Percentiles rank a stretch among this genome's conserved stretches.
Evolutionary conservation across 23 red algal species (phyloP).

Genomic region (Cyanidioschyzon merolae): DNA sequence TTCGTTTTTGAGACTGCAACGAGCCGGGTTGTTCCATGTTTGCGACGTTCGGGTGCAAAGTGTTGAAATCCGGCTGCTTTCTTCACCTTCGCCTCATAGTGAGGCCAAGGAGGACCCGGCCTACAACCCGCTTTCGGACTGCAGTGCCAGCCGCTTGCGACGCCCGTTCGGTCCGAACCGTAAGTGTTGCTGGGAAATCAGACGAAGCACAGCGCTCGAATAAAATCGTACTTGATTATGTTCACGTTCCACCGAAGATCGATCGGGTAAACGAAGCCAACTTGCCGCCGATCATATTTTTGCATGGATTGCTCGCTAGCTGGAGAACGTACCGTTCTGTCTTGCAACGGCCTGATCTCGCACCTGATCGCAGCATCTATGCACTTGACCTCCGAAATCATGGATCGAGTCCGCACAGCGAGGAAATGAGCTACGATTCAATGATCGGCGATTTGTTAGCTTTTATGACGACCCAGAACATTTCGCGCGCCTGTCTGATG

Average conservation of each 20-base stretch:
- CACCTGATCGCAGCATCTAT: constrained; percentile 22
- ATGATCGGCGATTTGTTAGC: constrained; percentile 46
- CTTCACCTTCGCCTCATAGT: too few relatives aligned
- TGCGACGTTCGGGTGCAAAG: too few relatives aligned
- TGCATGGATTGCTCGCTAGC: constrained; percentile 82
- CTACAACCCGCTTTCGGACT: too few relatives aligned
- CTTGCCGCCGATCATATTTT: constrained; percentile 47
- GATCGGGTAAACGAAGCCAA: not conserved
- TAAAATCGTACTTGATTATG: not conserved
- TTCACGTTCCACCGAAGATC: not conserved
- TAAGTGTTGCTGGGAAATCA: too few relatives aligned
- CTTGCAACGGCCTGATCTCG: constrained; percentile 65
- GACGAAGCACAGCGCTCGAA: too few relatives aligned
- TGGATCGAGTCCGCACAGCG: constrained; percentile 52
- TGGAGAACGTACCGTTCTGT: constrained; percentile 58
- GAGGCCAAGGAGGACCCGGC: too few relatives aligned
- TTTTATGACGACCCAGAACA: constrained; percentile 25
- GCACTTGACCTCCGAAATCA: constrained; percentile 77
- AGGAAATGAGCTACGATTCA: constrained; percentile 42
- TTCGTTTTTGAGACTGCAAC: too few relatives aligned
- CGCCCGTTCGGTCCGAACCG: too few relatives aligned
- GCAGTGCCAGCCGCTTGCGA: too few relatives aligned
- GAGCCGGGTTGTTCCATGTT: too few relatives aligned
- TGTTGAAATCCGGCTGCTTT: too few relatives aligned
- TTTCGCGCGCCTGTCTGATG: constrained; percentile 28